phyloP scores from a whole-genome alignment of 2,329 filamentous ascomycete species.

The Colletotrichum limetticola region DNA sequence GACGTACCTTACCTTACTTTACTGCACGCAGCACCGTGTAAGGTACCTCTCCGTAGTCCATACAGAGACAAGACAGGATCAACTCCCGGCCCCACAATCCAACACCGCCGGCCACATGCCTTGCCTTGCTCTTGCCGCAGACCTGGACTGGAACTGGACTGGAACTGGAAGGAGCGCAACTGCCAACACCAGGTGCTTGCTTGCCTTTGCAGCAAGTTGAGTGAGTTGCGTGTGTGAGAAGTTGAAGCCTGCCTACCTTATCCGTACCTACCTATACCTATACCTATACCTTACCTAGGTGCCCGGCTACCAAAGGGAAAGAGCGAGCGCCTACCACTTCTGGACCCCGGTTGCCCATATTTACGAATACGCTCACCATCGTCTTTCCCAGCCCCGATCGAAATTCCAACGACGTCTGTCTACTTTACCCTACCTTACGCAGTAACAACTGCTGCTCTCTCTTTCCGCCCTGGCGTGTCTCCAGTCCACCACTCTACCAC shows the following conservation, averaged over 20 bases:
- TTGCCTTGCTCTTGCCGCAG: background rate
- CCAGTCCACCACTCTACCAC: background rate
- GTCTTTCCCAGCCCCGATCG: background rate
- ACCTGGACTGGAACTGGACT: background rate
- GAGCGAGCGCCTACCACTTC: background rate
- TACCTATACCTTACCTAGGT: too few relatives aligned
- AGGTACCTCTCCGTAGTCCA: too few relatives aligned
- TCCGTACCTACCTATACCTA: too few relatives aligned
- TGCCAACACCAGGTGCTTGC: background rate
- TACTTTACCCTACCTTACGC: background rate
- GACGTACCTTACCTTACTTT: too few relatives aligned
- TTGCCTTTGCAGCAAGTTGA: background rate
- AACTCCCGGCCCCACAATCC: conserved; percentile 22
- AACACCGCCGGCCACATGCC: conserved; percentile 17
- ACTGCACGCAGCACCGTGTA: too few relatives aligned
- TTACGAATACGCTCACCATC: background rate
- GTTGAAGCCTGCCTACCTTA: too few relatives aligned
- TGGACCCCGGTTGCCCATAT: background rate
- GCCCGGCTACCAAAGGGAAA: background rate
- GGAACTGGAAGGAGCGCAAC: background rate
- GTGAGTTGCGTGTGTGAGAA: background rate
- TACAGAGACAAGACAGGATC: background rate
- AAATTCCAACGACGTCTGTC: background rate
- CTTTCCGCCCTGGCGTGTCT: background rate
- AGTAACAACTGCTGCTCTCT: background rate